Evolutionary conservation across 2,329 filamentous ascomycete species (phyloP).

Genomic region (Catunica adiposa): DNA sequence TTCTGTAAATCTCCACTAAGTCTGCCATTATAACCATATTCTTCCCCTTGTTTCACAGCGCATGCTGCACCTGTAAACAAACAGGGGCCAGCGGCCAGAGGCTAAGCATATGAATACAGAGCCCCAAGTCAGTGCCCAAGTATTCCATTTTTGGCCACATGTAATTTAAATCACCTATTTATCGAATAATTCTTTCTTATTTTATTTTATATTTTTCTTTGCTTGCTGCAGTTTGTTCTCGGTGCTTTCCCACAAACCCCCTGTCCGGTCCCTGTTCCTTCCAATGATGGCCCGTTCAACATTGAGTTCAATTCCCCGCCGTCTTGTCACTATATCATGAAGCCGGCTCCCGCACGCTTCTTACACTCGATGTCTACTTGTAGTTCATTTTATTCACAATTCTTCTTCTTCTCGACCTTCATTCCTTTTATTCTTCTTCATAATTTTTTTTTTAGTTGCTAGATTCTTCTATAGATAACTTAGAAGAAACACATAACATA

Average conservation of each 20-base stretch:
- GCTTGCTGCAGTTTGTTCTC: not conserved
- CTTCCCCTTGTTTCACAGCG: not conserved
- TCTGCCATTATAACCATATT: not conserved
- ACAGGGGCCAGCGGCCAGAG: not conserved
- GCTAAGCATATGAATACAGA: not conserved
- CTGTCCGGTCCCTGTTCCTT: not conserved
- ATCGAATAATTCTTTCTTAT: no score
- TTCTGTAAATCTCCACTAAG: not conserved
- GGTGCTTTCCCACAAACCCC: not conserved
- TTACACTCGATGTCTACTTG: not conserved
- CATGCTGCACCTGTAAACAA: not conserved
- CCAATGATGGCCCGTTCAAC: not conserved
- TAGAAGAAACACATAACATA: not conserved
- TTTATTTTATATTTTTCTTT: not conserved
- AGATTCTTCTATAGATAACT: not conserved
- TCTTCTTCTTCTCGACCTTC: not conserved
- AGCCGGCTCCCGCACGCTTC: not conserved
- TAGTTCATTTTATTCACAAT: not conserved
- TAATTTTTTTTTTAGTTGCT: not conserved
- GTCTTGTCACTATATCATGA: conserved; percentile 5
- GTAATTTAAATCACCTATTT: no score
- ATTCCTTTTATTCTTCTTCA: not conserved
- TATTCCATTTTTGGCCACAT: not conserved
- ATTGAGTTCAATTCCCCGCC: not conserved
- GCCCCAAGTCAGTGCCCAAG: not conserved